A percentile compares a stretch with the other conserved stretches of the same genome.
These are phyloP conservation scores for Lindgomyces ingoldianus DNA, from an alignment of 495 filamentous ascomycete species.

Conservation along the genomic window DNA sequence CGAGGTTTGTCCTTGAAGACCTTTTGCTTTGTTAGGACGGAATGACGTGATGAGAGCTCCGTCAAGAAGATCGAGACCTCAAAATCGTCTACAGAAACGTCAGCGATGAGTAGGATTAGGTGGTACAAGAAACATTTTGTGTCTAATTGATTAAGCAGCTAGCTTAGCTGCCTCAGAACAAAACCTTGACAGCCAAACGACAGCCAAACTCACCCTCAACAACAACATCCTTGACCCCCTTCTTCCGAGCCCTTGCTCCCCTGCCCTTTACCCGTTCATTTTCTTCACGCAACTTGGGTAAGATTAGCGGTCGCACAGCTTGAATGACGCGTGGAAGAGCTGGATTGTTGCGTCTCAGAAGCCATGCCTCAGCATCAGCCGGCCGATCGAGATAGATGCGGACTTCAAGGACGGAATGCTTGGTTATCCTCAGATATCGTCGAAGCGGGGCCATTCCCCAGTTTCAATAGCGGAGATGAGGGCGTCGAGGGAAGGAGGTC, in stretches of 20 bases:
- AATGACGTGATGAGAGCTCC: slow-evolving; percentile 82
- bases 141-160: slow-evolving; percentile 1
- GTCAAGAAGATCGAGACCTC: slow-evolving; percentile 92
- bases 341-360: slow-evolving; percentile 69
- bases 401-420: slow-evolving; percentile 88
- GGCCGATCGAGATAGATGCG: slow-evolving; percentile 95
- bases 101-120: slow-evolving; percentile 27
- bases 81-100: slow-evolving; percentile 71
- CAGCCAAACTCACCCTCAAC: slow-evolving; percentile 62
- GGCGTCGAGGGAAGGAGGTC: not conserved
- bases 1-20: slow-evolving; percentile 58
- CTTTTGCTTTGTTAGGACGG: slow-evolving; percentile 82
- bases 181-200: slow-evolving; percentile 1
- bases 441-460: slow-evolving; percentile 76
- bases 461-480: not conserved
- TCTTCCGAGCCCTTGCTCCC: slow-evolving; percentile 61
- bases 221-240: slow-evolving; percentile 85
- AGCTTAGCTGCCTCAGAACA: not conserved
- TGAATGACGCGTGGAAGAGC: slow-evolving; percentile 79
- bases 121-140: slow-evolving; percentile 4
- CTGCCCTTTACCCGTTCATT: slow-evolving; percentile 65
- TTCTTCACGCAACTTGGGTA: slow-evolving; percentile 90
- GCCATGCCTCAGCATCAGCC: slow-evolving; percentile 74
- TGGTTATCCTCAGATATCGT: slow-evolving; percentile 79
- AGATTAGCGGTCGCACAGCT: slow-evolving; percentile 76